phyloP scores from a whole-genome alignment of 768 basidiomycete species.

The Clitopilus hobsonii region DNA sequence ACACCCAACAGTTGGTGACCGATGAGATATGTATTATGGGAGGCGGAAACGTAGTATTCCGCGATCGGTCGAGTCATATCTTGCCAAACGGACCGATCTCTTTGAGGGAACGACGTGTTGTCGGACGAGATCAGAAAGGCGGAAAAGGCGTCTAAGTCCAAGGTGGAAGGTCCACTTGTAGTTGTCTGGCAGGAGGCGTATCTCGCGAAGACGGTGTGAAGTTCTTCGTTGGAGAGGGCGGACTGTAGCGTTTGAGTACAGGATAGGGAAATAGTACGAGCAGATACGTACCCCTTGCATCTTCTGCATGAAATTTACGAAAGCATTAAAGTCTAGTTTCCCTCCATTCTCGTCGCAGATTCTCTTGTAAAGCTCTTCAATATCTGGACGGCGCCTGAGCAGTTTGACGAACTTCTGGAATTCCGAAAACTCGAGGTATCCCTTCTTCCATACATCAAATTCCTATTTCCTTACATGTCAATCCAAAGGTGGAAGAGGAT shows the following conservation, averaged over 20 bases:
- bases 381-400: conserved; percentile 80
- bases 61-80: conserved; percentile 88
- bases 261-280: background rate
- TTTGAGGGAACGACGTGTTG: conserved; percentile 53
- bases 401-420: conserved; percentile 82
- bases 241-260: background rate
- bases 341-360: conserved; percentile 25
- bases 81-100: conserved; percentile 46
- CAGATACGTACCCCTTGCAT: conserved; percentile 30
- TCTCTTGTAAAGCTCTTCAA: conserved; percentile 58
- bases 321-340: conserved; percentile 36
- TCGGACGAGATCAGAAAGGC: conserved; percentile 78
- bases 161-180: conserved; percentile 8
- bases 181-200: conserved; percentile 6
- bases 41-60: conserved; percentile 86
- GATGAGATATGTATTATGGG: conserved; percentile 90
- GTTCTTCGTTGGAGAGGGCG: background rate
- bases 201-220: background rate
- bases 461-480: conserved; percentile 33
- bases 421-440: conserved; percentile 68
- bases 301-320: conserved; percentile 41
- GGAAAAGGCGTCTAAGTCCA: conserved; percentile 64
- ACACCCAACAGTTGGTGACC: conserved; percentile 85
- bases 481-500: background rate
- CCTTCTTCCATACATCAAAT: conserved; percentile 52